Base-by-base conservation (phyloP, 805 yeast species). In the Millerozyma miso region DNA sequence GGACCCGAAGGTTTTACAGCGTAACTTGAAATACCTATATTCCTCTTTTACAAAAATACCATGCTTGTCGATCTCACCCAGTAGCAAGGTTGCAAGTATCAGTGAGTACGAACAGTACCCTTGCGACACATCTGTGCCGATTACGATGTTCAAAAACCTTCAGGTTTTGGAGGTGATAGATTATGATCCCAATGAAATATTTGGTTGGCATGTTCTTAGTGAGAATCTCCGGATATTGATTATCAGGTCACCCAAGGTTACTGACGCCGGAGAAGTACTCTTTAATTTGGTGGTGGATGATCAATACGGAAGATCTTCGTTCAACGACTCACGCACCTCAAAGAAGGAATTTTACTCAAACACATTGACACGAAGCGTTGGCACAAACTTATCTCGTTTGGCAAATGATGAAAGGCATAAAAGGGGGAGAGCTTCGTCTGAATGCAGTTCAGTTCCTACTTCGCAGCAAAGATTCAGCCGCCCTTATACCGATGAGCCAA, bases 41-140 rank as follows among this genome's bases (percentile, higher is more conserved):
- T 73, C 81, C 14, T 80, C 83, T 3, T 82, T 81, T 58, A 77
- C 85, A 3, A 81, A 81, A 48, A 64, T 81, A 19, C 87, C 88
- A 0, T 80, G 86, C 54, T 66, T 81, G 39, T 63, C 83, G 31
- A 56, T 81, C 42, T 75, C 81, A 10, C 82, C 83, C 8, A 83
- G 79, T 47, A 69, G 79, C 4, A 79, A 79, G 47, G 75, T 83
- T 14, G 74, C 69, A 47, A 62, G 78, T 35, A 81, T 81, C 20
- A 73, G 69, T 39, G 80, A 81, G 2, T 82, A 80, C 56, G 85
- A 81, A 52, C 87, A 81, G 54, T 81, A 77, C 54, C 88, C 87
- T 0, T 81, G 83, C 56, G 88, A 82, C 53, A 80, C 86, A 3
- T 74, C 83, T 3, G 81, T 83, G 6, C 87, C 88, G 2, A 56